Conservation (phyloP, 2,329 filamentous ascomycete species). For the Fusarium sp. region DNA sequence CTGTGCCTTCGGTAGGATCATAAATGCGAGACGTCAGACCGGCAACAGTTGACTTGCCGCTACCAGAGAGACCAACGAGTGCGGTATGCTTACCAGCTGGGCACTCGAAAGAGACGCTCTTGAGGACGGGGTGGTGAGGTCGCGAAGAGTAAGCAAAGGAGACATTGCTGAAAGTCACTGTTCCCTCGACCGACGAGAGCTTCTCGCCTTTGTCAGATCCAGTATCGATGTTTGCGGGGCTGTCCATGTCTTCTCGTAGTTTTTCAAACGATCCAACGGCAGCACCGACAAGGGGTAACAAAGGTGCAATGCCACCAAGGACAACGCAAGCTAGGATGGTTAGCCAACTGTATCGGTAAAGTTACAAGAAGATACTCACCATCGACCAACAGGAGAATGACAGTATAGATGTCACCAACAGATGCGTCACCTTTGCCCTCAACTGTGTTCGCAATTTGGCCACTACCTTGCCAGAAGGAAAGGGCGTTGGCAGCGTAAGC, state of each 20-base stretch:
- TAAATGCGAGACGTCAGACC: slow-evolving; percentile 71
- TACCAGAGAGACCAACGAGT: slow-evolving; percentile 71
- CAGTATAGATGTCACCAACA: slow-evolving; percentile 71
- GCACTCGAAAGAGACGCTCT: slow-evolving; percentile 63
- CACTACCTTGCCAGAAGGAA: slow-evolving; percentile 78
- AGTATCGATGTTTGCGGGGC: slow-evolving; percentile 62
- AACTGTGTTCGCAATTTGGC: slow-evolving; percentile 61
- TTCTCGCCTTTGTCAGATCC: slow-evolving; percentile 57
- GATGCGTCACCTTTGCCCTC: slow-evolving; percentile 55
- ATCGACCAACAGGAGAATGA: slow-evolving; percentile 75
- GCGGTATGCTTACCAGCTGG: slow-evolving; percentile 68
- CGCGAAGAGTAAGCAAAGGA: slow-evolving; percentile 63
- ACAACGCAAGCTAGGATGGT: slow-evolving; percentile 68
- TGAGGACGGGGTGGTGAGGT: slow-evolving; percentile 60
- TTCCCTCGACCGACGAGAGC: slow-evolving; percentile 61
- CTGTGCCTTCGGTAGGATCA: slow-evolving; percentile 65
- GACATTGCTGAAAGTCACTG: slow-evolving; percentile 57
- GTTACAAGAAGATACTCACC: slow-evolving; percentile 53
- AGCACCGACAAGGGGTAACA: slow-evolving; percentile 72
- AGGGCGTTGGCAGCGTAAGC: slow-evolving; percentile 77
- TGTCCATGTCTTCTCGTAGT: slow-evolving; percentile 71
- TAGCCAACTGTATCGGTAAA: not conserved
- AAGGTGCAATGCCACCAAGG: slow-evolving; percentile 73
- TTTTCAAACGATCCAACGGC: slow-evolving; percentile 72
- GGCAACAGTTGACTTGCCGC: slow-evolving; percentile 71